These are phyloP conservation scores for Boletus edulis DNA, from an alignment of 768 basidiomycete species.

Conservation along the genomic window DNA sequence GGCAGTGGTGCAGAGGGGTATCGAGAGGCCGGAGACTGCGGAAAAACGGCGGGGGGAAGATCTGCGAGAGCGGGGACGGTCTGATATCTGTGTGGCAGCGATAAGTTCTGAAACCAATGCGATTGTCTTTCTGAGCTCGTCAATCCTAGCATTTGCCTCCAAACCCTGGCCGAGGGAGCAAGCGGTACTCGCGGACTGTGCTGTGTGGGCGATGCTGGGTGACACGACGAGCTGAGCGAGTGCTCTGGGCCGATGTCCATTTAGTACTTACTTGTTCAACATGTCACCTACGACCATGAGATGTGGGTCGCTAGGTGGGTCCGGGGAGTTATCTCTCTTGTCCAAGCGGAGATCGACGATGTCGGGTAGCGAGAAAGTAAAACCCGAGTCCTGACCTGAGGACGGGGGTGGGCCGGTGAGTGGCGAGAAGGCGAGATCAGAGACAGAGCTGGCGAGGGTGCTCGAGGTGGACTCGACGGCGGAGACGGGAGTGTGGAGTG, in stretches of 20 bases:
- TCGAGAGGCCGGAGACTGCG: conserved; percentile 11
- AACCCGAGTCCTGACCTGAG: conserved; percentile 19
- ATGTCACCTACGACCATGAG: conserved; percentile 49
- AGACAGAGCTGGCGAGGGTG: conserved; percentile 17
- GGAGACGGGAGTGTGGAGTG: conserved; percentile 11
- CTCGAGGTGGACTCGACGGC: conserved; percentile 16
- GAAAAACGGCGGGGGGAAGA: conserved; percentile 26
- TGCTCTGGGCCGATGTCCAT: not conserved
- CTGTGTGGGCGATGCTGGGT: conserved; percentile 58
- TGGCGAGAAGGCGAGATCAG: conserved; percentile 28
- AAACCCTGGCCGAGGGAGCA: conserved; percentile 45
- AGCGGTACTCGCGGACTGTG: conserved; percentile 52
- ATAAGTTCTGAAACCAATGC: conserved; percentile 54
- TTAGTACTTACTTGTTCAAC: conserved; percentile 49
- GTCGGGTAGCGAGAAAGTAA: conserved; percentile 28
- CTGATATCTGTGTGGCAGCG: conserved; percentile 39
- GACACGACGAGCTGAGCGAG: conserved; percentile 20
- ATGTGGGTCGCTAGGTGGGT: conserved; percentile 42
- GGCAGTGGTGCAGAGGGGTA: conserved; percentile 43
- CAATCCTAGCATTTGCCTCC: conserved; percentile 50
- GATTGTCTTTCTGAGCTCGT: conserved; percentile 55
- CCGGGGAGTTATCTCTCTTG: conserved; percentile 22
- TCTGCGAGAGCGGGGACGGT: conserved; percentile 32
- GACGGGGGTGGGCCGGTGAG: conserved; percentile 4
- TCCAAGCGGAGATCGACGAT: conserved; percentile 16